Base-by-base conservation (phyloP, 768 basidiomycete genomes). In the Dendrothele bispora region DNA sequence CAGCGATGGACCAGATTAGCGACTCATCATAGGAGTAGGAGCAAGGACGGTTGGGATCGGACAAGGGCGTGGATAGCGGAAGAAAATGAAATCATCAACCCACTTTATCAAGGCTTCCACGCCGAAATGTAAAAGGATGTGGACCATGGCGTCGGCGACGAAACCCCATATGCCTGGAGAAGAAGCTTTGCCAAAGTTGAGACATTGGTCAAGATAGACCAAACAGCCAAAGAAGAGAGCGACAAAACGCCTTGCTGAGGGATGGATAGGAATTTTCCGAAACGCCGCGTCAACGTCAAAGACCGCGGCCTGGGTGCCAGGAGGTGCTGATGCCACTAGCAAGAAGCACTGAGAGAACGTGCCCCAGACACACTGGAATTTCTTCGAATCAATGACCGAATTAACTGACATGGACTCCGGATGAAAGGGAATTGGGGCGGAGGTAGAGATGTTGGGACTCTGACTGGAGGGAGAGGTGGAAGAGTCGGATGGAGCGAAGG, bases 221-320 rank as follows among this genome's bases (percentile, higher is more conserved):
- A 43, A 26, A 12, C 54, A 51, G 2, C 61, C 39, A 52, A 59
- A 61, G 2, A 43, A 20, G 7, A 70, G 42, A 1, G 61, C 51
- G 22, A 61, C 57, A 37, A 53, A 59, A 3, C 22, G 46, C 43
- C 64, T 60, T 18, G 61, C 52, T 1, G 35, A 43, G 0, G 67
- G 70, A 8, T 41, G 49, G 4, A 69, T 63, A 2, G 71, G 72
- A 14, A 62, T 59, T 32, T 55, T 56, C 3, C 66, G 53, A 43
- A 65, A 71, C 4, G 73, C 69, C 0, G 68, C 51, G 26, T 67
- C 61, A 7, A 74, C 60, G 39, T 76, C 72, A 25, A 70, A 63
- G 0, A 69, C 64, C 1, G 72, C 63, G 0, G 59, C 73, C 41
- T 68, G 53, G 0, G 69, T 52, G 10, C 67, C 67, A 0, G 52